These are phyloP conservation scores for Mitragyna speciosa DNA, from an alignment of 257 asterid species.

Conservation along the genomic window DNA sequence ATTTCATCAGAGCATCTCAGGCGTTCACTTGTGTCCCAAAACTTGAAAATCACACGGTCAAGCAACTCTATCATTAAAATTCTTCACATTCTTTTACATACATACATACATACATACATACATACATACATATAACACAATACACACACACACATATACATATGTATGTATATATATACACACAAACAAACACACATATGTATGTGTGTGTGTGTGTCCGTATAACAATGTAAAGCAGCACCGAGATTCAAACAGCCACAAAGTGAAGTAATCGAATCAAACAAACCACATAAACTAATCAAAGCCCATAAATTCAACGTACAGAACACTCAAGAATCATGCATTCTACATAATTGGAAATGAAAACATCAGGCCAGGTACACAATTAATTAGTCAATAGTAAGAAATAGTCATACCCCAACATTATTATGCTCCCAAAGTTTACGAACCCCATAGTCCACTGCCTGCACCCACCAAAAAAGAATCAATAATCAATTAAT, in stretches of 20 bases:
- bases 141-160: too few species aligned
- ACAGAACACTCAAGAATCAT: too few species aligned
- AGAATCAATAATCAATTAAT: neutral
- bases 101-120: too few species aligned
- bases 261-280: too few species aligned
- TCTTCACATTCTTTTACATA: too few species aligned
- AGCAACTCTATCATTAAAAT: neutral
- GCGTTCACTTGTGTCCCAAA: neutral
- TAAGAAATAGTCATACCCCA: slow-evolving; percentile 29
- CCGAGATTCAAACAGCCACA: too few species aligned
- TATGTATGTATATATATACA: too few species aligned
- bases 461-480: slow-evolving; percentile 30
- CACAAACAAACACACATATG: too few species aligned
- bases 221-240: too few species aligned
- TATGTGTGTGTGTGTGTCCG: too few species aligned
- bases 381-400: neutral
- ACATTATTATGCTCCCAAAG: slow-evolving; percentile 39
- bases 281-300: neutral
- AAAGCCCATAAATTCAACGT: neutral
- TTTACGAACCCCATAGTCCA: slow-evolving; percentile 42
- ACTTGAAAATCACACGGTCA: neutral
- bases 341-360: neutral
- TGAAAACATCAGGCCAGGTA: neutral
- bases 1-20: neutral
- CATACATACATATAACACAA: too few species aligned